These are phyloP conservation scores for Claviceps sp. DNA, from an alignment of 2,329 filamentous ascomycete genomes.

Conservation along the genomic window DNA sequence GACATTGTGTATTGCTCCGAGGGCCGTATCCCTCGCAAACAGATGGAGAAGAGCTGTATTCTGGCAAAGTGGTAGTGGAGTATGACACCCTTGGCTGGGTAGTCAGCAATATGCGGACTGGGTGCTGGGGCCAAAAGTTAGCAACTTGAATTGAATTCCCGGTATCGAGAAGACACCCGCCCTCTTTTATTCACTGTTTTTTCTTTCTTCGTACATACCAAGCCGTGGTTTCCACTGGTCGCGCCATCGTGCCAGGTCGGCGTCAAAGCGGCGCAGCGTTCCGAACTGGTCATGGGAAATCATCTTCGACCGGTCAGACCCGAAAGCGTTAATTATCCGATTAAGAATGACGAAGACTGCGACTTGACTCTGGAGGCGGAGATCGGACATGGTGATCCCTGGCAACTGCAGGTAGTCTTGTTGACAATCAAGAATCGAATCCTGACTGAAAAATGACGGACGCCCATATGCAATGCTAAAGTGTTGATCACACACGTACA, in stretches of 20 bases:
- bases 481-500: constrained; percentile 54
- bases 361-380: constrained; percentile 45
- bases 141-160: not conserved
- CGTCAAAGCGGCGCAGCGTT: constrained; percentile 13
- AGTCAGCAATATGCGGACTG: constrained; percentile 31
- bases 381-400: constrained; percentile 38
- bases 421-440: constrained; percentile 41
- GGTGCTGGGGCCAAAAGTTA: constrained; percentile 18
- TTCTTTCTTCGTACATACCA: constrained; percentile 10
- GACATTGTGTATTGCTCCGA: constrained; percentile 27
- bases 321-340: constrained; percentile 44
- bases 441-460: constrained; percentile 45
- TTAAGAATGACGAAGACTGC: constrained; percentile 46
- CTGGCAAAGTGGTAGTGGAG: constrained; percentile 38
- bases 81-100: constrained; percentile 34
- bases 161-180: not conserved
- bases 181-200: not conserved
- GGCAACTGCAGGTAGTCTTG: constrained; percentile 38
- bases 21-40: constrained; percentile 22
- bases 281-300: constrained; percentile 21
- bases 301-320: constrained; percentile 33
- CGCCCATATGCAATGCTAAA: constrained; percentile 48
- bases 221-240: constrained; percentile 22
- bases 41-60: constrained; percentile 35
- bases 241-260: constrained; percentile 22